Evolutionary conservation across 1,284 basidiomycete species (phyloP).

Genomic region (Inonotus hispidus): DNA sequence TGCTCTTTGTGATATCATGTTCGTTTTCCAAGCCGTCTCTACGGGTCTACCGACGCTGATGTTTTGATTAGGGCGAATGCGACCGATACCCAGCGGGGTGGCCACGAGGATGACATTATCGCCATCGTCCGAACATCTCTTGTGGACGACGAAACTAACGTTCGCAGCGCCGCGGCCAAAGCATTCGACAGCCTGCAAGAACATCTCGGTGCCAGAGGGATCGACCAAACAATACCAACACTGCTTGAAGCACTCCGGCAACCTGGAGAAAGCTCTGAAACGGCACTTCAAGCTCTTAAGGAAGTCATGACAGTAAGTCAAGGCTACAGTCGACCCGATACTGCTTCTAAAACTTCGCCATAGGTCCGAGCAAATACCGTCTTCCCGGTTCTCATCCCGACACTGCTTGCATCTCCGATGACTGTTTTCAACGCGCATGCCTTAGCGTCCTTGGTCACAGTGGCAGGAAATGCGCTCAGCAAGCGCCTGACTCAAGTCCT

Average conservation of each 20-base stretch:
- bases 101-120: constrained; percentile 89
- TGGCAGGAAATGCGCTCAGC: constrained; percentile 88
- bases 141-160: constrained; percentile 83
- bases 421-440: constrained; percentile 95
- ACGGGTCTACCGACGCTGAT: neutral
- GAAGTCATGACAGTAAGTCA: constrained; percentile 89
- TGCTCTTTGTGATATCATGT: constrained; percentile 87
- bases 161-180: constrained; percentile 89
- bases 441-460: constrained; percentile 84
- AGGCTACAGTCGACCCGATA: neutral
- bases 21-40: constrained; percentile 25
- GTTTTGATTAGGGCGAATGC: constrained; percentile 59
- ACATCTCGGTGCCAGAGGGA: constrained; percentile 83
- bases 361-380: constrained; percentile 89
- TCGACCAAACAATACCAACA: constrained; percentile 96
- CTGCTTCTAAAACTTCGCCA: neutral
- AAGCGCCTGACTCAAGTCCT: constrained; percentile 75
- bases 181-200: constrained; percentile 95
- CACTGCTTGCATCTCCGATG: constrained; percentile 87
- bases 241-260: constrained; percentile 89
- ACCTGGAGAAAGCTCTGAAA: constrained; percentile 87
- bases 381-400: constrained; percentile 97
- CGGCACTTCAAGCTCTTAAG: constrained; percentile 88
- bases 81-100: constrained; percentile 82
- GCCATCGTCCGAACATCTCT: constrained; percentile 79